Evolutionary conservation across 129 eudicot species (phyloP).

Genomic region (Tagetes patula): DNA sequence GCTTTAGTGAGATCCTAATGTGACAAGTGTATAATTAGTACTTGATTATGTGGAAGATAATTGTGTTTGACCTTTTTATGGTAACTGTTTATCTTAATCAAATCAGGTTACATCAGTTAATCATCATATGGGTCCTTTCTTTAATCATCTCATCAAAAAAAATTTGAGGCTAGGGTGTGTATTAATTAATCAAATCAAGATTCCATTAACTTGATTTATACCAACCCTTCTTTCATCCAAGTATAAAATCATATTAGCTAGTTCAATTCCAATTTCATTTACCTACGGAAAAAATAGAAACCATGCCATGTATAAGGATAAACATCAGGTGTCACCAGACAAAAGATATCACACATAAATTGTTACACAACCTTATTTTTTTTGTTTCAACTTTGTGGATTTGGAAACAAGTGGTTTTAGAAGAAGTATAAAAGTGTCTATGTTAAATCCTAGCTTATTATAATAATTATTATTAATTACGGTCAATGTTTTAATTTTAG

Average conservation of each 20-base stretch:
- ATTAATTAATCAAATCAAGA: not conserved
- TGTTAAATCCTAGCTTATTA: not conserved
- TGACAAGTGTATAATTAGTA: constrained; percentile 1
- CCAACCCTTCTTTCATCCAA: not conserved
- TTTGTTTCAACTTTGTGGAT: too few species aligned
- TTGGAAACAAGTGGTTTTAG: too few species aligned
- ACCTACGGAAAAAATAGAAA: too few species aligned
- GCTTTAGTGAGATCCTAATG: constrained; percentile 2
- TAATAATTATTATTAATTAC: too few species aligned
- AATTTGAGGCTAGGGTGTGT: constrained; percentile 15
- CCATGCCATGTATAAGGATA: too few species aligned
- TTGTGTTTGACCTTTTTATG: constrained; percentile 10
- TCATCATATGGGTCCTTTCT: constrained; percentile 21
- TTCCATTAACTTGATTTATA: not conserved
- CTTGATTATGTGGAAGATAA: constrained; percentile 20
- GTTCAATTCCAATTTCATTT: not conserved
- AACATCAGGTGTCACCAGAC: too few species aligned
- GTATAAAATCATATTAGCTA: not conserved
- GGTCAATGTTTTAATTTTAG: too few species aligned
- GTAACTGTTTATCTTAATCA: constrained; percentile 25
- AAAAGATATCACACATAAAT: too few species aligned
- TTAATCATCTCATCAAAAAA: constrained; percentile 5
- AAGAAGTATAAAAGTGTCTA: too few species aligned
- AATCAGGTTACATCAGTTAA: constrained; percentile 39
- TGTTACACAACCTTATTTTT: too few species aligned